These are phyloP conservation scores for Penicillium olsonii DNA, from an alignment of 2,329 filamentous ascomycete species.

Conservation along the genomic window DNA sequence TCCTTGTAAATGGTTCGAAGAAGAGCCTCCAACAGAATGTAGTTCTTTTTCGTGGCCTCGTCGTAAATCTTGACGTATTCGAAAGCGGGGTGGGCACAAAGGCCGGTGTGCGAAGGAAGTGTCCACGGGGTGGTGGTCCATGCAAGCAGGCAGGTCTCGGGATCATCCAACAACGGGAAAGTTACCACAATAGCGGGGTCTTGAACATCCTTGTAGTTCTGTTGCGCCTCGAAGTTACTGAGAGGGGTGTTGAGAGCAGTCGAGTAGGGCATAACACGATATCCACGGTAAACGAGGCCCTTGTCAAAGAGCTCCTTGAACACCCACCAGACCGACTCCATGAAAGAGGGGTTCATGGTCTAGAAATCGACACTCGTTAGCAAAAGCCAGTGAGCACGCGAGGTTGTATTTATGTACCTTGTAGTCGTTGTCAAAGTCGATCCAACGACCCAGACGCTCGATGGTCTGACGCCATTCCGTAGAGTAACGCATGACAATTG, in stretches of 20 bases:
- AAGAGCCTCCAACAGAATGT: constrained; percentile 79
- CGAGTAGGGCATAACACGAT: constrained; percentile 93
- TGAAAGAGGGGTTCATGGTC: constrained; percentile 94
- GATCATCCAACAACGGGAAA: constrained; percentile 79
- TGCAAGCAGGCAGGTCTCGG: constrained; percentile 73
- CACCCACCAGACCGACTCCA: constrained; percentile 97
- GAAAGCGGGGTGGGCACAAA: constrained; percentile 78
- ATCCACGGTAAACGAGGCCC: constrained; percentile 83
- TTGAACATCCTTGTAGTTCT: constrained; percentile 91
- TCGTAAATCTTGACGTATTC: constrained; percentile 88
- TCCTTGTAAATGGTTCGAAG: constrained; percentile 88
- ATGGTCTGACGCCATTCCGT: constrained; percentile 85
- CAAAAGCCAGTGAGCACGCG: background rate
- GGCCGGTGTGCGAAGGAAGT: constrained; percentile 74
- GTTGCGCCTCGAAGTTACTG: constrained; percentile 90
- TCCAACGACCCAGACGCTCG: constrained; percentile 88
- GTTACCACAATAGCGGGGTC: constrained; percentile 88
- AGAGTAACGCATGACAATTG: constrained; percentile 91
- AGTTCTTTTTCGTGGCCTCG: constrained; percentile 77
- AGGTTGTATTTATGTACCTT: constrained; percentile 58
- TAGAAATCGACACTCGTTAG: constrained; percentile 33
- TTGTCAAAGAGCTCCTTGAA: constrained; percentile 94
- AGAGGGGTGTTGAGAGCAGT: constrained; percentile 85
- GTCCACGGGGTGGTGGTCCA: constrained; percentile 94
- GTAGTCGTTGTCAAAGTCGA: constrained; percentile 97